phyloP scores from a whole-genome alignment of 2,329 filamentous ascomycete species.

The Ophiostoma ips region DNA sequence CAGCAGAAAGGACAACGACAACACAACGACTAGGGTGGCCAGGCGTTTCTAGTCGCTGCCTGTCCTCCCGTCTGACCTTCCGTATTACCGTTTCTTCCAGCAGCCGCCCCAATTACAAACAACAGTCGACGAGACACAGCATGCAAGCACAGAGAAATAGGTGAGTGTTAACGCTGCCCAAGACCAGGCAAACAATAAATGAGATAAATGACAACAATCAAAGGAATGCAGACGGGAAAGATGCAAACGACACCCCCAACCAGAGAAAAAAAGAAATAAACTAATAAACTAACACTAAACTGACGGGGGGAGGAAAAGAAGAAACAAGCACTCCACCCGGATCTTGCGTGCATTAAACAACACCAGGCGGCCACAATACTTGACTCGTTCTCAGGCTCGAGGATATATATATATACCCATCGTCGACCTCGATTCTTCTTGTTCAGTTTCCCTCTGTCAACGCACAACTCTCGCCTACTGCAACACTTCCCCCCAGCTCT shows the following conservation, averaged over 20 bases:
- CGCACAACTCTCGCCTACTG: neutral
- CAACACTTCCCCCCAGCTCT: neutral
- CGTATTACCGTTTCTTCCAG: neutral
- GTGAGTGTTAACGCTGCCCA: neutral
- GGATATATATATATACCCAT: conserved; percentile 10
- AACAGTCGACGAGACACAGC: neutral
- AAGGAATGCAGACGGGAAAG: neutral
- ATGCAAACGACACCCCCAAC: neutral
- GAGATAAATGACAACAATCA: neutral
- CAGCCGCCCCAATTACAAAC: neutral
- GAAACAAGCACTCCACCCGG: neutral
- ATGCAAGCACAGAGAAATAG: neutral
- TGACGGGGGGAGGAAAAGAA: neutral
- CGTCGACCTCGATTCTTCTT: conserved; percentile 1
- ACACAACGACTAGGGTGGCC: conserved; percentile 5
- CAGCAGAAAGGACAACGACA: conserved; percentile 7
- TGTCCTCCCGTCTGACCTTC: neutral
- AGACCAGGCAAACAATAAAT: neutral
- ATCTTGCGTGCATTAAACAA: neutral
- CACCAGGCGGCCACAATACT: neutral
- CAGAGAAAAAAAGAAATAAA: neutral
- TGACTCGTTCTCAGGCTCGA: conserved; percentile 3
- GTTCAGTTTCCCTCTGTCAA: neutral
- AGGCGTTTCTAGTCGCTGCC: neutral
- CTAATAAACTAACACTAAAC: neutral